Base-by-base conservation (phyloP, 2,329 filamentous ascomycete genomes). In the Cladophialophora bantiana region DNA sequence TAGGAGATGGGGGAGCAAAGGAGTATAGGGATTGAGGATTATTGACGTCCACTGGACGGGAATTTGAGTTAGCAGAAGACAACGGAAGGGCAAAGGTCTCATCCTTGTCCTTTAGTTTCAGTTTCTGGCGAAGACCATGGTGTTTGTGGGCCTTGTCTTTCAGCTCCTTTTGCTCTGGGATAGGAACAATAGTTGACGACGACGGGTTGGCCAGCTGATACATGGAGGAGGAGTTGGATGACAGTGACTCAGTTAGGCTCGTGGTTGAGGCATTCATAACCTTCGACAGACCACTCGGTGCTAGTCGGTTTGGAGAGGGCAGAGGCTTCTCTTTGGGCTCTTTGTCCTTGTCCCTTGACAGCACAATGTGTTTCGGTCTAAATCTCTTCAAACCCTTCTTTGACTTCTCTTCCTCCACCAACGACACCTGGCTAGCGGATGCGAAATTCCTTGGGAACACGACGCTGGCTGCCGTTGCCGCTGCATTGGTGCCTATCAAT, bases 321-420 rank as follows among this genome's bases (percentile, higher is more conserved):
- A 87, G 74, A 1, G 83, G 81, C 59, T 83, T 83, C 26, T 84
- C 79, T 69, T 83, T 84, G 60, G 52, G 67, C 67, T 64, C 75
- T 62, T 77, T 71, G 65, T 88, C 84, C 71, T 85, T 88, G 53
- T 88, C 85, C 68, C 86, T 84, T n/a, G 84, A 85, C 15, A 88
- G 83, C 4, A 83, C 85, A 70, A 89, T 88, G 69, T 85, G 86
- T 77, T 89, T 89, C 1, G 88, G 87, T 73, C 89, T 89, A 74
- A 90, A 90, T 76, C 90, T 90, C 84, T 88, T 89, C 42, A 86
- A 86, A 73, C 84, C 85, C 66, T 84, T 82, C 73, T 88, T 88
- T 59, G 80, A 76, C 65, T 81, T 79, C 50, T 76, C 77, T 63
- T 80, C 77, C 34, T 73, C 69, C 4, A 73, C 71, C 26, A 74